Evolutionary conservation across 2,329 filamentous ascomycete species (phyloP).

Genomic region (Gnomoniopsis smithogilvyi): DNA sequence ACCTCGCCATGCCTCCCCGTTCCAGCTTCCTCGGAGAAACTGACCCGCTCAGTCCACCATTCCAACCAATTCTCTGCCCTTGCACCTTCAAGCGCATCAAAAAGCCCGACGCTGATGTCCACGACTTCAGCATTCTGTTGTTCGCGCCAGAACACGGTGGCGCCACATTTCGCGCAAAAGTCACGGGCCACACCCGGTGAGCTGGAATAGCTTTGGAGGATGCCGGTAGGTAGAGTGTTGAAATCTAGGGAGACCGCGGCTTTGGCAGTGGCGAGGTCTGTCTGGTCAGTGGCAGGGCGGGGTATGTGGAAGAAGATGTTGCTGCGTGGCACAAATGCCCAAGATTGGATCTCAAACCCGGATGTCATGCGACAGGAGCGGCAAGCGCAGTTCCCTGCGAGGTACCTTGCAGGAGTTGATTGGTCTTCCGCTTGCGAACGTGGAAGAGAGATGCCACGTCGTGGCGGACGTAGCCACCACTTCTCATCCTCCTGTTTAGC

Average conservation of each 20-base stretch:
- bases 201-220: conserved; percentile 43
- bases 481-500: conserved; percentile 48
- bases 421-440: conserved; percentile 24
- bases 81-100: conserved; percentile 42
- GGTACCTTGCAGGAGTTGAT: conserved; percentile 38
- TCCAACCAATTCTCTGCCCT: conserved; percentile 57
- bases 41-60: conserved; percentile 58
- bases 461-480: conserved; percentile 53
- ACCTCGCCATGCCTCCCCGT: not conserved
- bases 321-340: conserved; percentile 61
- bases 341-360: conserved; percentile 63
- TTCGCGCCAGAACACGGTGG: conserved; percentile 62
- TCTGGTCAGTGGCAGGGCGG: not conserved
- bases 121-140: conserved; percentile 51
- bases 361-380: conserved; percentile 56
- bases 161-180: conserved; percentile 62
- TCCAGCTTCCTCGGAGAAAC: conserved; percentile 51
- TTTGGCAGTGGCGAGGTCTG: no score
- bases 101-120: conserved; percentile 61
- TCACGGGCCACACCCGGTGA: conserved; percentile 52
- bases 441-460: not conserved
- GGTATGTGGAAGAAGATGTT: conserved; percentile 41
- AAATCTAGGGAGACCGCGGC: not conserved
- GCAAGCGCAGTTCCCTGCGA: conserved; percentile 60
- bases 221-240: not conserved